phyloP scores from a whole-genome alignment of 805 yeast species.

The Nakazawaea pomicola region DNA sequence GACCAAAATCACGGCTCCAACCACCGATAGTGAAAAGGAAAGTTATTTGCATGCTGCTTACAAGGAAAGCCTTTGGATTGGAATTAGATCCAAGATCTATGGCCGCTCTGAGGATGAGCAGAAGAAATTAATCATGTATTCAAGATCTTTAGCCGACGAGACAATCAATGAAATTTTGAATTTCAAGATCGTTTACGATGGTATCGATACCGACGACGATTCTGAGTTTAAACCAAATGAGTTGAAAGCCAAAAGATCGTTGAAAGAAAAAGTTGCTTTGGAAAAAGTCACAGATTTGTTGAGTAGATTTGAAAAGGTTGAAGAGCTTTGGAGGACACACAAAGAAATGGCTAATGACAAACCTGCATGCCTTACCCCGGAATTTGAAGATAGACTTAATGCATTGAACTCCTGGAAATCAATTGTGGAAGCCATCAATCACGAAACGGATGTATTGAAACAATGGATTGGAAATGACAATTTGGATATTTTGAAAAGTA shows the following conservation, averaged over 20 bases:
- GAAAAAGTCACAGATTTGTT: constrained; percentile 53
- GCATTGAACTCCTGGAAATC: constrained; percentile 84
- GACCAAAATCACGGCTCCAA: constrained; percentile 58
- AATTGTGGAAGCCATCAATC: constrained; percentile 61
- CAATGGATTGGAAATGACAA: constrained; percentile 85
- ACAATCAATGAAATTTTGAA: constrained; percentile 63
- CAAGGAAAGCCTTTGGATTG: constrained; percentile 81
- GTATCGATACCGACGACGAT: constrained; percentile 16
- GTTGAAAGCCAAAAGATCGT: constrained; percentile 9
- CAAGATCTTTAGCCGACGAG: constrained; percentile 68
- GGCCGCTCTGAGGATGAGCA: constrained; percentile 83
- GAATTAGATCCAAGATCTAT: constrained; percentile 73
- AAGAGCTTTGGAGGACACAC: constrained; percentile 73
- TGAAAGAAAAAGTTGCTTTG: constrained; percentile 30
- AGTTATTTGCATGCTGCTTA: constrained; percentile 47
- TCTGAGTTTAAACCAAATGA: background rate
- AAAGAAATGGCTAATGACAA: constrained; percentile 77
- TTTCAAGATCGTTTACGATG: constrained; percentile 51
- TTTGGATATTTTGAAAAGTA: constrained; percentile 48
- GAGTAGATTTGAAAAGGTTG: constrained; percentile 58
- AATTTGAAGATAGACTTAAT: constrained; percentile 61
- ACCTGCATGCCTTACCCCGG: constrained; percentile 60
- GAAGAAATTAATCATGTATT: constrained; percentile 56
- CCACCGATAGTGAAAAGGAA: constrained; percentile 36
- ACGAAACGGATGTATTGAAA: constrained; percentile 55